Base-by-base conservation (phyloP, 768 basidiomycete genomes). In the Hygrocybe coccinea region DNA sequence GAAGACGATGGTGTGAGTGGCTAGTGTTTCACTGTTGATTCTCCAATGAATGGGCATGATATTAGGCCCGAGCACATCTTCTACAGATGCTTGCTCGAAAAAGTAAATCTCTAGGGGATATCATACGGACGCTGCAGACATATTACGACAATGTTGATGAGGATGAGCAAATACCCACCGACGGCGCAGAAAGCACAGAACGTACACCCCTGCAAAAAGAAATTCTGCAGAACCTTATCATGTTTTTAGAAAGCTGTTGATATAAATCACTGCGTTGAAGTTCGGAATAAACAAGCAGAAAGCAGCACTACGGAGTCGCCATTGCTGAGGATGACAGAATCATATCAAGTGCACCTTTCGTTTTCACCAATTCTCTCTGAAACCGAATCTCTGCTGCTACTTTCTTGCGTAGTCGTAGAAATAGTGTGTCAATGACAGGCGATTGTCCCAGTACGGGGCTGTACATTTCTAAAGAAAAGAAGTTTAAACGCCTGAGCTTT, bases 1-100 rank as follows among this genome's bases (percentile, higher is more conserved):
- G 97, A 99, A 71, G 95, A 98, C 62, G 95, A 98, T 63, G 97
- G 95, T 36, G 97, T 97, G 73, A 54, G 89, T 71, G 3, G 0
- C 57, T 12, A 58, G 41, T 41, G 43, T 17, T 25, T 7, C 35
- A 22, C 45, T 22, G 50, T 55, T 45, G 46, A 25, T 38, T 52
- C 19, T 45, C 37, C 44, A 51, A 37, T 36, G 35, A 47, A 57
- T 15, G 17, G 37, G 12, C 29, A 47, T 9, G 15, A 14, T 17
- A 14, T 34, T 63, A 98, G 95, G 84, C 94, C 50, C 86, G 84
- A 47, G 72, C 74, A 10, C 95, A 98, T 70, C 75, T 85, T 6
- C 67, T 78, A 52, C 81, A 84, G 63, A 87, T 98, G 78, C 75
- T 99, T 17, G 76, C 75, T 48, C 79, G 95, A 45, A 86, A 83